Base-by-base conservation (phyloP, 169 alveolate genomes). In the Eimeria sp. region DNA sequence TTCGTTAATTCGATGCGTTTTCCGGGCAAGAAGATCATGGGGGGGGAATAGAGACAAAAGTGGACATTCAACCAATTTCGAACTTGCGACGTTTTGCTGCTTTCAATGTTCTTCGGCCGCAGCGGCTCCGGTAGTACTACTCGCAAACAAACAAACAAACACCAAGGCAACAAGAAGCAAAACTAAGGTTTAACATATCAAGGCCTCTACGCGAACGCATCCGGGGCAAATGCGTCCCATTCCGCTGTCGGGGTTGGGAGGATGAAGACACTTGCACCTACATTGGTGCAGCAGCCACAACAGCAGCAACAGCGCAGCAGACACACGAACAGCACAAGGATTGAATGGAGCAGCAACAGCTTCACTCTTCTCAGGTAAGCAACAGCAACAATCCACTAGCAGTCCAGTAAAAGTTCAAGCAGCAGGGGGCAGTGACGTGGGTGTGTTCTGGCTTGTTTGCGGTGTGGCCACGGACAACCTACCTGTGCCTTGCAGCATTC, bases 1-100 rank as follows among this genome's bases (percentile, higher is more conserved):
- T 78, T 70, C 5, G 67, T 80, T 87, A 92, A 47, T 27, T 78
- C 96, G 10, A 92, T n/a, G 30, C 92, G 92, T 78, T 76, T 47
- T 22, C 89, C 86, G 0, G 75, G 57, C 54, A 92, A n/a, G 25
- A 92, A 92, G 4, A 92, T 43, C 27, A 78, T 51, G 57, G 96
- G 92, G n/a, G 96, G 92, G 76, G 65, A 92, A 83, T 92, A 90
- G 47, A 70, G 63, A 16, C 88, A 86, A 82, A 80, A 92, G 87
- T 92, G 96, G 65, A 92, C 84, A 63, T 78, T 72, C 92, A 92
- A 83, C 96, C 96, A 92, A 70, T 92, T 92, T n/a, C 96, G 65
- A 4, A 92, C 84, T 45, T 92, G 88, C 10, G 96, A 92, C 45
- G 96, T 82, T 78, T 63, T 51, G 75, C 87, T 61, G 34, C 73